Conservation (phyloP, 441 rosid genomes). For the Erodium chrysanthum region DNA sequence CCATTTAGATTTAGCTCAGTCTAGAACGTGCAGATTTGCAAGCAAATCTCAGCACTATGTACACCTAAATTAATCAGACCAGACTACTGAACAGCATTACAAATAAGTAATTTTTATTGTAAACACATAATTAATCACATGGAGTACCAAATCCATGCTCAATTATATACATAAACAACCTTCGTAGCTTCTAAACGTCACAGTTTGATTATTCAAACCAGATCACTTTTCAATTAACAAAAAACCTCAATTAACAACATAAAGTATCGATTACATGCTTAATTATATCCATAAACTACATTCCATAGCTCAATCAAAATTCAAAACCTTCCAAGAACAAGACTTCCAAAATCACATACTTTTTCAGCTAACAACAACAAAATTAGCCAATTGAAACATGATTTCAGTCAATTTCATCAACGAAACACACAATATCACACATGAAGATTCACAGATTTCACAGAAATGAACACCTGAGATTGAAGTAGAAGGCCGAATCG, state of each 20-base stretch:
- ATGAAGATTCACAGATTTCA: not conserved
- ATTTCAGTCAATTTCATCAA: not conserved
- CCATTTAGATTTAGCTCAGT: not conserved
- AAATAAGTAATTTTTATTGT: too few relatives aligned
- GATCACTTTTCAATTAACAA: not conserved
- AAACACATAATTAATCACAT: not conserved
- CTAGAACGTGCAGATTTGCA: not conserved
- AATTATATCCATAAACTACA: not conserved
- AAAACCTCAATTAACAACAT: not conserved
- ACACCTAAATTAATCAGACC: not conserved
- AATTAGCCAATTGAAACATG: not conserved
- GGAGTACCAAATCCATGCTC: not conserved
- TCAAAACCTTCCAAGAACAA: not conserved
- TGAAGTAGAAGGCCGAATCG: slow-evolving; percentile 43
- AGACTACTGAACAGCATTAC: not conserved
- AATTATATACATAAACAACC: not conserved
- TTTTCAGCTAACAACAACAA: not conserved
- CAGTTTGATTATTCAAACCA: not conserved
- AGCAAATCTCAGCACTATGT: not conserved
- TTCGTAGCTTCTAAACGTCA: not conserved
- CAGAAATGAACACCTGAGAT: slow-evolving; percentile 33
- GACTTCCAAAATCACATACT: not conserved
- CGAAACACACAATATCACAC: not conserved
- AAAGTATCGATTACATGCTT: not conserved
- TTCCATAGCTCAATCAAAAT: too few relatives aligned